phyloP scores from a whole-genome alignment of 768 basidiomycete genomes.

The Suillus spraguei region DNA sequence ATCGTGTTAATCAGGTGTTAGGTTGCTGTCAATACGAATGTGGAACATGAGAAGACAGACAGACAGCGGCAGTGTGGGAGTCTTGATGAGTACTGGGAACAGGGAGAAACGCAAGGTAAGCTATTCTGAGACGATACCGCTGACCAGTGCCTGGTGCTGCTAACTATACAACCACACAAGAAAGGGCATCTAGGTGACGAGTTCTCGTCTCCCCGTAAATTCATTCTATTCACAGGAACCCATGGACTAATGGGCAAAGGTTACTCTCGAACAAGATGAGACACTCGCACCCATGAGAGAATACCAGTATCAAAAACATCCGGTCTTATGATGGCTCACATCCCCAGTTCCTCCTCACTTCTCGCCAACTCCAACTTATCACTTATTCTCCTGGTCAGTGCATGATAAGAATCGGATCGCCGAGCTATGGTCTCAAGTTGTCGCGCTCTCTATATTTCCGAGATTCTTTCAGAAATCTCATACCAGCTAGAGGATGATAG shows the following conservation, averaged over 20 bases:
- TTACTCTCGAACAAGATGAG: background rate
- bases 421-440: background rate
- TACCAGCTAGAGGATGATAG: conserved; percentile 17
- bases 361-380: background rate
- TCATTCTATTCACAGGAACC: background rate
- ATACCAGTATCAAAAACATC: background rate
- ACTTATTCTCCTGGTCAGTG: background rate
- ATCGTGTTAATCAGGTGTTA: background rate
- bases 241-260: background rate
- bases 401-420: background rate
- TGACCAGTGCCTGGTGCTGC: background rate
- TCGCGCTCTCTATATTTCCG: conserved; percentile 17
- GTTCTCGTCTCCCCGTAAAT: background rate
- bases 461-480: conserved; percentile 20
- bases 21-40: background rate
- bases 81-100: background rate
- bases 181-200: background rate
- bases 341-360: background rate
- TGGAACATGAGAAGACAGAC: background rate
- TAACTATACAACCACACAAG: background rate
- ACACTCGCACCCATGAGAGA: conserved; percentile 8
- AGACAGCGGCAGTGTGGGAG: background rate
- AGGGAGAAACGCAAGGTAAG: background rate
- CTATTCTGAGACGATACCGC: background rate
- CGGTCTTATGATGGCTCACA: too few species aligned